Evolutionary conservation across 2,329 filamentous ascomycete species (phyloP).

Genomic region (Colletotrichum magnum): DNA sequence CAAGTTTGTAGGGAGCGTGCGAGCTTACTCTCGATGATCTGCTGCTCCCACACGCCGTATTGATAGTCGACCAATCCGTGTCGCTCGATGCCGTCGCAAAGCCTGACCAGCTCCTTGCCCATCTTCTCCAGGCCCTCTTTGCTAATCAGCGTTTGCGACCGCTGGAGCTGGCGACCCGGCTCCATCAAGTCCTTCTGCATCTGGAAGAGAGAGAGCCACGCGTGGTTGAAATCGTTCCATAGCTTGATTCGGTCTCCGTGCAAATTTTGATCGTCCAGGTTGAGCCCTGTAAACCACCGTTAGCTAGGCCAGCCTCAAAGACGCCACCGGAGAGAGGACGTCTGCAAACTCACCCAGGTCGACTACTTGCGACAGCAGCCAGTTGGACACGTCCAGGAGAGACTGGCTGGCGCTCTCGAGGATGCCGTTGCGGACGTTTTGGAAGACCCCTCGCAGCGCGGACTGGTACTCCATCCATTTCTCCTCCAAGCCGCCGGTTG

Average conservation of each 20-base stretch:
- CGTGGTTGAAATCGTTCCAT: conserved; percentile 95
- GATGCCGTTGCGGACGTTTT: conserved; percentile 72
- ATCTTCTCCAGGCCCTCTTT: conserved; percentile 81
- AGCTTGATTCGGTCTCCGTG: conserved; percentile 84
- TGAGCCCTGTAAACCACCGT: conserved; percentile 73
- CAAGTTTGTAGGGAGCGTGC: neutral
- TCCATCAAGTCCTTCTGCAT: conserved; percentile 84
- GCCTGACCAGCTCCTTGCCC: conserved; percentile 83
- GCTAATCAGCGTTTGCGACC: conserved; percentile 75
- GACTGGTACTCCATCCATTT: conserved; percentile 77
- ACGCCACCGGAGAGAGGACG: neutral
- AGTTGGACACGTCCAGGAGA: conserved; percentile 66
- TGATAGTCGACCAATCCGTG: conserved; percentile 98
- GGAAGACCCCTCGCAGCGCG: conserved; percentile 77
- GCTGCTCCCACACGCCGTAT: conserved; percentile 96
- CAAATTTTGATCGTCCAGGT: conserved; percentile 83
- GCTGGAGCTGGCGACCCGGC: conserved; percentile 69
- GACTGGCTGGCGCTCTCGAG: conserved; percentile 67
- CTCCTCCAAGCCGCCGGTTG: conserved; percentile 72
- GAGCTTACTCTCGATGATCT: conserved; percentile 84
- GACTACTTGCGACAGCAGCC: conserved; percentile 68
- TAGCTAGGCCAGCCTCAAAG: neutral
- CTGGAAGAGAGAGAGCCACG: conserved; percentile 88
- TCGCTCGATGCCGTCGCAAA: conserved; percentile 90
- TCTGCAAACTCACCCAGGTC: conserved; percentile 64